A percentile compares a stretch with the other conserved stretches of the same genome.
Conservation (phyloP, 257 asterid species). For the Nicotiana otophora region DNA sequence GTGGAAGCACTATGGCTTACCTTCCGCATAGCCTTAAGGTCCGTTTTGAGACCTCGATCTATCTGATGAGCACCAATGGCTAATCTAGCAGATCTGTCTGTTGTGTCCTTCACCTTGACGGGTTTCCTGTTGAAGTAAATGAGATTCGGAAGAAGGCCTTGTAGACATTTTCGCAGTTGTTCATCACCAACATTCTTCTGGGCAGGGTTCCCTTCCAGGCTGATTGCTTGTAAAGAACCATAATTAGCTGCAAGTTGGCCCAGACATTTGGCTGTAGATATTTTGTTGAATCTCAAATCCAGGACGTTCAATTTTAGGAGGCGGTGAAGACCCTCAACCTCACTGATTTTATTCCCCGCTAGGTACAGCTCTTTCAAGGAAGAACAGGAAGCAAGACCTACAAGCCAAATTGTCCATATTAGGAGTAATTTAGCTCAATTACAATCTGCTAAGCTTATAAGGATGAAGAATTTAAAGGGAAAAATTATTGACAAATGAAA, state of each 20-base stretch:
- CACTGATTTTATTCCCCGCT: conserved; percentile 95
- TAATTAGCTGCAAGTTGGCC: conserved; percentile 98
- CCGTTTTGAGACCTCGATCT: conserved; percentile 49
- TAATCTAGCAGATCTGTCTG: conserved; percentile 63
- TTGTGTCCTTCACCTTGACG: conserved; percentile 64
- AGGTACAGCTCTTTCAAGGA: conserved; percentile 86
- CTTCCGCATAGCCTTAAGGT: conserved; percentile 45
- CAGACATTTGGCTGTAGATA: conserved; percentile 78
- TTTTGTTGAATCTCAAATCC: conserved; percentile 91
- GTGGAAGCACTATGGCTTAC: conserved; percentile 40
- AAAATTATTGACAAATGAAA: background rate
- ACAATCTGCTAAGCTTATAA: background rate
- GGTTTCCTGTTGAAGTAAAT: conserved; percentile 70
- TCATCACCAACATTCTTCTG: conserved; percentile 95
- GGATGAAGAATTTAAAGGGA: background rate
- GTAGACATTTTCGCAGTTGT: conserved; percentile 68
- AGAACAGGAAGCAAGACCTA: conserved; percentile 89
- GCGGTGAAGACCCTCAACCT: conserved; percentile 98
- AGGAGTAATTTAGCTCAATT: background rate
- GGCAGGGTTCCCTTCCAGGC: conserved; percentile 91
- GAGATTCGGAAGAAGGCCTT: conserved; percentile 77
- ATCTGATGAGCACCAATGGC: conserved; percentile 50
- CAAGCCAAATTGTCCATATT: conserved; percentile 9
- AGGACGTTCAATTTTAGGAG: conserved; percentile 74
- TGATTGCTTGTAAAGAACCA: conserved; percentile 80